Evolutionary conservation across 2,329 filamentous ascomycete species (phyloP).

Genomic region (Delphinella strobiligena): DNA sequence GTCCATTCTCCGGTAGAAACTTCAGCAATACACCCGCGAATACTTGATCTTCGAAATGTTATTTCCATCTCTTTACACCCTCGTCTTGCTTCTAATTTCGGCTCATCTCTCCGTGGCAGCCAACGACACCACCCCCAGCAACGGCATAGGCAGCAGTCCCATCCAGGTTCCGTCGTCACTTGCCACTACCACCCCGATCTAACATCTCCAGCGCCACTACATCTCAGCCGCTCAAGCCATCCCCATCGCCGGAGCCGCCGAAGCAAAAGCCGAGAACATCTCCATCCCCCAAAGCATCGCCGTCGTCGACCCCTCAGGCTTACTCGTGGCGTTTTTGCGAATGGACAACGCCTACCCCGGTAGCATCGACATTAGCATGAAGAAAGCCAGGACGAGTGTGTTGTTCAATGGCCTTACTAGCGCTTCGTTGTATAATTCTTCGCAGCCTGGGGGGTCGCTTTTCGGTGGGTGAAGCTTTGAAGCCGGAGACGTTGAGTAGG

Average conservation of each 20-base stretch:
- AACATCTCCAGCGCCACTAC: conserved; percentile 14
- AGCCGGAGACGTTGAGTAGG: too few relatives aligned
- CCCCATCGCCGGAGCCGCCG: conserved; percentile 14
- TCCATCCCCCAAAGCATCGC: conserved; percentile 18
- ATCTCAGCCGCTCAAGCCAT: conserved; percentile 15
- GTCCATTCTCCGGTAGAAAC: too few relatives aligned
- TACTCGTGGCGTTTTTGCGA: conserved; percentile 19
- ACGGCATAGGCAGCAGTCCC: conserved; percentile 6
- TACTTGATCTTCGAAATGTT: too few relatives aligned
- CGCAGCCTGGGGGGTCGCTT: conserved; percentile 12
- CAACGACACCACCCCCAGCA: conserved; percentile 5
- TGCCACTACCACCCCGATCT: conserved; percentile 1
- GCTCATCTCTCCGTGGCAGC: neutral
- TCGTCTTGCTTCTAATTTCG: conserved; percentile 3
- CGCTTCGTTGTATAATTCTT: conserved; percentile 14
- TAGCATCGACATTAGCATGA: conserved; percentile 18
- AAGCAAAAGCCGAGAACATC: conserved; percentile 9
- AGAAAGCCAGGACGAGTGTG: conserved; percentile 19
- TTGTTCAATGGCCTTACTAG: conserved; percentile 18
- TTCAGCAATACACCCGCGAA: too few relatives aligned
- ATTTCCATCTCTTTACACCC: conserved; percentile 1
- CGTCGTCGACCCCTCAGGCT: conserved; percentile 16
- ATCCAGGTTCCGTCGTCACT: neutral
- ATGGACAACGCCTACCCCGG: conserved; percentile 20
- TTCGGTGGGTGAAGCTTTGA: too few relatives aligned